Conservation (phyloP, 1,284 basidiomycete species). For the Gymnopus androsaceus region DNA sequence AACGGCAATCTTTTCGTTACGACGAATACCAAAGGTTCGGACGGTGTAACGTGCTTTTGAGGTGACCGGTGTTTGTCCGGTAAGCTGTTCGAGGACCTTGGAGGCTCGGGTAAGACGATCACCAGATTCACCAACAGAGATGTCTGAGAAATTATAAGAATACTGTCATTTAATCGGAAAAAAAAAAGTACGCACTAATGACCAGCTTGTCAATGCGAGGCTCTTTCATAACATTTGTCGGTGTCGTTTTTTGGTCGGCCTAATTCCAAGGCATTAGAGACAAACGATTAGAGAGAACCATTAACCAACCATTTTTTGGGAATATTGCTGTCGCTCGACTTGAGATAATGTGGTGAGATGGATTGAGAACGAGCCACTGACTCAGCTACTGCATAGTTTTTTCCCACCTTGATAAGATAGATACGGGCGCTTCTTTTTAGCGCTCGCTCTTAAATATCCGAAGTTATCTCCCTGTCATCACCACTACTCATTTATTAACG, state of each 20-base stretch:
- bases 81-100: constrained; percentile 99
- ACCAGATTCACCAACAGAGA: constrained; percentile 99
- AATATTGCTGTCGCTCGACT: constrained; percentile 9
- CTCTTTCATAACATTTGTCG: constrained; percentile 94
- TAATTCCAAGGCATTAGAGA: constrained; percentile 33
- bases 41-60: constrained; percentile 99
- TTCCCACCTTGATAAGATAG: too few species aligned
- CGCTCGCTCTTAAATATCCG: too few species aligned
- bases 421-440: too few species aligned
- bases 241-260: constrained; percentile 89
- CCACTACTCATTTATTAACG: too few species aligned
- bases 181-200: constrained; percentile 77
- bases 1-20: constrained; percentile 99
- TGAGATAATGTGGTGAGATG: too few species aligned
- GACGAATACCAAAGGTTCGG: constrained; percentile 98
- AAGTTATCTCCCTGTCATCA: too few species aligned
- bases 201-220: constrained; percentile 98
- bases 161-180: constrained; percentile 1
- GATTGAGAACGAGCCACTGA: too few species aligned
- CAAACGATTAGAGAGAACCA: constrained; percentile 12
- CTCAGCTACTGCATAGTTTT: too few species aligned
- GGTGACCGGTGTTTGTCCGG: constrained; percentile 98
- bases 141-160: constrained; percentile 61
- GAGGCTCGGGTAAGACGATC: constrained; percentile 98
- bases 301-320: constrained; percentile 36